These are phyloP conservation scores for Talaromyces proteolyticus DNA, from an alignment of 495 filamentous ascomycete genomes.

Conservation along the genomic window DNA sequence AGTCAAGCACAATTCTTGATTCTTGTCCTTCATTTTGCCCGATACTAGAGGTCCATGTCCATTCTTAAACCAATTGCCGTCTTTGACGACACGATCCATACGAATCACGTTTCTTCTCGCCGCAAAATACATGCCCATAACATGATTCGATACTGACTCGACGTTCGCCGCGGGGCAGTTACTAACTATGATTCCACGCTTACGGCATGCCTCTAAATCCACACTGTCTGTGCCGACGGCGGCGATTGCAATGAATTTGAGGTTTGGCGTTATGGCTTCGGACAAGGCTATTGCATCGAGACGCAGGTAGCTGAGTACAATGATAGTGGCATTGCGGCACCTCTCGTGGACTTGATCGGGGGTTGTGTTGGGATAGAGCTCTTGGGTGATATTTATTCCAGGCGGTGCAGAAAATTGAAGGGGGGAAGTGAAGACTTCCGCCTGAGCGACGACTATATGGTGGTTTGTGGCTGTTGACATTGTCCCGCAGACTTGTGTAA, in stretches of 20 bases:
- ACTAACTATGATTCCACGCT: conserved; percentile 38
- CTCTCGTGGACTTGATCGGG: conserved; percentile 31
- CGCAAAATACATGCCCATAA: conserved; percentile 47
- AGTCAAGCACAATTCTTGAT: conserved; percentile 9
- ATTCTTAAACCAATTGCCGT: conserved; percentile 18
- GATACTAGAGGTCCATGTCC: conserved; percentile 9
- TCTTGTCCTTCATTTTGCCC: background rate
- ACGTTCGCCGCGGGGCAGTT: conserved; percentile 46
- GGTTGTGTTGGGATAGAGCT: conserved; percentile 19
- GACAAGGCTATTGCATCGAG: conserved; percentile 33
- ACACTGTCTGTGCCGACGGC: conserved; percentile 50
- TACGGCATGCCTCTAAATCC: conserved; percentile 42
- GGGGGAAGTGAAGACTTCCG: conserved; percentile 1
- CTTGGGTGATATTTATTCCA: conserved; percentile 2
- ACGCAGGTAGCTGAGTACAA: conserved; percentile 32
- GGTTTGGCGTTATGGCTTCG: conserved; percentile 21
- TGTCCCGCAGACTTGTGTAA: no score
- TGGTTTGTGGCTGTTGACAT: background rate
- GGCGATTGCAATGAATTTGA: conserved; percentile 45
- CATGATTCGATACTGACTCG: conserved; percentile 49
- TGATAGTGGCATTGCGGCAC: conserved; percentile 42
- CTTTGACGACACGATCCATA: conserved; percentile 30
- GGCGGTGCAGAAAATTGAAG: conserved; percentile 2
- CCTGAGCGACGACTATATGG: conserved; percentile 2
- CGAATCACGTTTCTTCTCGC: conserved; percentile 38